Evolutionary conservation across 495 filamentous ascomycete species (phyloP).

Genomic region (Talaromyces borbonicus): DNA sequence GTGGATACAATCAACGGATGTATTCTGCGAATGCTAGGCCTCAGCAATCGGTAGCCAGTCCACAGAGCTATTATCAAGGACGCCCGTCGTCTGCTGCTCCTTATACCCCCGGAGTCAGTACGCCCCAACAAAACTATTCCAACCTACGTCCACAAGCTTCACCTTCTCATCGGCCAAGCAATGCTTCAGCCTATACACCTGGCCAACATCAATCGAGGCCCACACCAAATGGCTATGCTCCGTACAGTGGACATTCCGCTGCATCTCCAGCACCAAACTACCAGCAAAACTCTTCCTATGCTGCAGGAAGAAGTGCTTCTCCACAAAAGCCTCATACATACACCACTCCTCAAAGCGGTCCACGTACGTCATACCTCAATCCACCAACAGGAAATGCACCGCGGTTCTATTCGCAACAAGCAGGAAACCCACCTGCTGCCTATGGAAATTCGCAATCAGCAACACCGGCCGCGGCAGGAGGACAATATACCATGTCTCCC

Average conservation of each 20-base stretch:
- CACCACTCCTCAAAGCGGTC: conserved; percentile 11
- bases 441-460: conserved; percentile 18
- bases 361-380: conserved; percentile 18
- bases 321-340: conserved; percentile 25
- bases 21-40: conserved; percentile 23
- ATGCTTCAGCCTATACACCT: conserved; percentile 27
- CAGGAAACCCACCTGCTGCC: conserved; percentile 14
- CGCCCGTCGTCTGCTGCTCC: conserved; percentile 27
- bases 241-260: conserved; percentile 23
- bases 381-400: conserved; percentile 16
- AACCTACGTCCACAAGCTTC: conserved; percentile 33
- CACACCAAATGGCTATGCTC: conserved; percentile 30
- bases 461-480: conserved; percentile 18
- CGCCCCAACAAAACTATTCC: conserved; percentile 21
- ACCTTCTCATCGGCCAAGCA: conserved; percentile 31
- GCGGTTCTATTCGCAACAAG: conserved; percentile 21
- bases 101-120: conserved; percentile 21
- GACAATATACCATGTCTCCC: conserved; percentile 29
- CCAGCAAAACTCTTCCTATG: conserved; percentile 29
- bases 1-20: conserved; percentile 27
- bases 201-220: conserved; percentile 31
- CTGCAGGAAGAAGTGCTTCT: conserved; percentile 23
- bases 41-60: conserved; percentile 20
- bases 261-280: conserved; percentile 25
- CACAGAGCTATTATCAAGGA: conserved; percentile 33